These are phyloP conservation scores for Volvox africanus DNA, from an alignment of 139 green algal species.

Conservation along the genomic window DNA sequence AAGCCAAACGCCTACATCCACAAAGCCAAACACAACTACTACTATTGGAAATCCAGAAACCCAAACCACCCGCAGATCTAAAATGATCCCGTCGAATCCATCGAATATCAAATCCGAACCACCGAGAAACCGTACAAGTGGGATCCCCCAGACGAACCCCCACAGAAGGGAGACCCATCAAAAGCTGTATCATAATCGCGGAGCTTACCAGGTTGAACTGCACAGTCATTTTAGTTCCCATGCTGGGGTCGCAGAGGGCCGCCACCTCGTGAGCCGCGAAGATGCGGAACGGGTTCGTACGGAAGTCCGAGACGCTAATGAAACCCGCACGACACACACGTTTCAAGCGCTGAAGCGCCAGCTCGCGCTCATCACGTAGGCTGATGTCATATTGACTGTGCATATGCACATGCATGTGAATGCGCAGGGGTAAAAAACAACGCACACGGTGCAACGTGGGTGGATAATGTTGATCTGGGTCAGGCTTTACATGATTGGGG, in stretches of 20 bases:
- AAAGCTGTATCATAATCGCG: not conserved
- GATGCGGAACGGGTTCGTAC: conserved; percentile 66
- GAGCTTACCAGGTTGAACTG: conserved; percentile 93
- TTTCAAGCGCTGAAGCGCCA: conserved; percentile 84
- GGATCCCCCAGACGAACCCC: too few species aligned
- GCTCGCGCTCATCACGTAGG: conserved; percentile 85
- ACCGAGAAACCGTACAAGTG: too few species aligned
- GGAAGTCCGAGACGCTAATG: conserved; percentile 71
- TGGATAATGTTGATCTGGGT: too few species aligned
- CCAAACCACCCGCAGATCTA: too few species aligned
- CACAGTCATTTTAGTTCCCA: conserved; percentile 89
- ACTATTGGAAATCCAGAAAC: too few species aligned
- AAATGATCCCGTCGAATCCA: too few species aligned
- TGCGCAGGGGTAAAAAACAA: not conserved
- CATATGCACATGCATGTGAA: not conserved
- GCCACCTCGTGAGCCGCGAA: conserved; percentile 92
- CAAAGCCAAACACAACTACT: too few species aligned
- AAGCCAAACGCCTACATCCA: too few species aligned
- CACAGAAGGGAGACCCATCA: too few species aligned
- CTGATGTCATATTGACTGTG: conserved; percentile 76
- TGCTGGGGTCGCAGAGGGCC: conserved; percentile 79
- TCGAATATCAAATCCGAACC: too few species aligned
- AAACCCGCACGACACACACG: conserved; percentile 82
- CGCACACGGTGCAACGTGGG: too few species aligned
- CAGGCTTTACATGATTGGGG: too few species aligned